Conservation (phyloP, 1,139 yeast genomes). For the Suhomyces bokatorum region DNA sequence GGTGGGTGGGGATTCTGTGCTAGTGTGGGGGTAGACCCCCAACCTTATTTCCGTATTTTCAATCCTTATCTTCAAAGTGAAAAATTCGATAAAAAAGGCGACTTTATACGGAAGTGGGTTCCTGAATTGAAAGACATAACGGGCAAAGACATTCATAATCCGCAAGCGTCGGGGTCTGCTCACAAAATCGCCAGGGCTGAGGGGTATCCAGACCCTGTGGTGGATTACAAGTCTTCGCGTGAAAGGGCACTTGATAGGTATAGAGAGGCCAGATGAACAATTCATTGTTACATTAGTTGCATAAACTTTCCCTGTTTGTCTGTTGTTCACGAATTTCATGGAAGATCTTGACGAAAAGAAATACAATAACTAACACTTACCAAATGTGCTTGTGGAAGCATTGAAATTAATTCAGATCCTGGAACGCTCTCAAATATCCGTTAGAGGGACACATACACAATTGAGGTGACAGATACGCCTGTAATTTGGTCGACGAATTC, state of each 20-base stretch:
- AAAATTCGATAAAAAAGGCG: conserved; percentile 48
- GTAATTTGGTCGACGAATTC: background rate
- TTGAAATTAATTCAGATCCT: too few relatives aligned
- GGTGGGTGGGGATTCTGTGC: conserved; percentile 62
- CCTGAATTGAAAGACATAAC: conserved; percentile 43
- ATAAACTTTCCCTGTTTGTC: too few relatives aligned
- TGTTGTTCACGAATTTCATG: too few relatives aligned
- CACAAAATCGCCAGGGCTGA: conserved; percentile 19
- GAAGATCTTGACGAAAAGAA: too few relatives aligned
- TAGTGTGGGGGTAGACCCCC: conserved; percentile 53
- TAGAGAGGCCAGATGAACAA: conserved; percentile 29
- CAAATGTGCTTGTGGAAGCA: too few relatives aligned
- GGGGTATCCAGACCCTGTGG: conserved; percentile 46
- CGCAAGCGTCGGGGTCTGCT: conserved; percentile 27
- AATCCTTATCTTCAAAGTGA: conserved; percentile 54
- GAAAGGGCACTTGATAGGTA: conserved; percentile 40
- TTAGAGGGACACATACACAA: too few relatives aligned
- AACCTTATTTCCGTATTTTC: conserved; percentile 57
- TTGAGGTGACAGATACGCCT: background rate
- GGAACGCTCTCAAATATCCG: too few relatives aligned
- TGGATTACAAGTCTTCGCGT: conserved; percentile 38
- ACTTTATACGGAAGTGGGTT: conserved; percentile 50
- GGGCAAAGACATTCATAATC: conserved; percentile 37
- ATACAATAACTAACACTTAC: too few relatives aligned
- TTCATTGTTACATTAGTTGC: too few relatives aligned